phyloP scores from a whole-genome alignment of 2,329 filamentous ascomycete genomes.

The Ceratocystiopsis sp. region DNA sequence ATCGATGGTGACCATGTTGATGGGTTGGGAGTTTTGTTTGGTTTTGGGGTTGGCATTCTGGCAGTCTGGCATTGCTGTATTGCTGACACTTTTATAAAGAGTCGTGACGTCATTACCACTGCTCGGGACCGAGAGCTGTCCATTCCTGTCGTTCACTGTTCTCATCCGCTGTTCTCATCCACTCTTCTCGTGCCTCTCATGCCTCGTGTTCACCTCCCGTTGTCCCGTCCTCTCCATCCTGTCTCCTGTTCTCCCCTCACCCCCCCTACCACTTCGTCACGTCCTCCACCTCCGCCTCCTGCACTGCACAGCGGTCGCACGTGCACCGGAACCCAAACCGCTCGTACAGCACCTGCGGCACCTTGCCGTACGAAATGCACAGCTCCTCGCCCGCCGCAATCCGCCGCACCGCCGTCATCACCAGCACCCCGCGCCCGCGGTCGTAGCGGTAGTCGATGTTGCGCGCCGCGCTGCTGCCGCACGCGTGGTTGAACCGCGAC shows the following conservation, averaged over 20 bases:
- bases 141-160: no score
- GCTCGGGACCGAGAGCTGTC: no score
- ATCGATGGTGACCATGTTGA: background rate
- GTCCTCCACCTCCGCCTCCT: constrained; percentile 1
- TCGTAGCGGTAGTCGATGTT: constrained; percentile 30
- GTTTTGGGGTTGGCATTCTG: no score
- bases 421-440: constrained; percentile 16
- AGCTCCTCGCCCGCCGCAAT: constrained; percentile 9
- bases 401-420: constrained; percentile 18
- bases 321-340: constrained; percentile 11
- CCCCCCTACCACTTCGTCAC: constrained; percentile 1
- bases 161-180: no score
- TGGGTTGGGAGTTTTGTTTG: no score
- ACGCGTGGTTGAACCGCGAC: constrained; percentile 43
- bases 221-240: background rate
- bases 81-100: no score
- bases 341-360: constrained; percentile 6
- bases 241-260: background rate
- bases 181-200: no score
- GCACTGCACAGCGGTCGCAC: constrained; percentile 9
- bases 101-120: no score
- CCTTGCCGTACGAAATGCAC: constrained; percentile 12
- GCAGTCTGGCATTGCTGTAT: no score
- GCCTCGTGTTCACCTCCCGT: no score
- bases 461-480: constrained; percentile 17